Evolutionary conservation across 2,329 filamentous ascomycete genomes (phyloP).

Genomic region (Tolypocladium guangdongense): DNA sequence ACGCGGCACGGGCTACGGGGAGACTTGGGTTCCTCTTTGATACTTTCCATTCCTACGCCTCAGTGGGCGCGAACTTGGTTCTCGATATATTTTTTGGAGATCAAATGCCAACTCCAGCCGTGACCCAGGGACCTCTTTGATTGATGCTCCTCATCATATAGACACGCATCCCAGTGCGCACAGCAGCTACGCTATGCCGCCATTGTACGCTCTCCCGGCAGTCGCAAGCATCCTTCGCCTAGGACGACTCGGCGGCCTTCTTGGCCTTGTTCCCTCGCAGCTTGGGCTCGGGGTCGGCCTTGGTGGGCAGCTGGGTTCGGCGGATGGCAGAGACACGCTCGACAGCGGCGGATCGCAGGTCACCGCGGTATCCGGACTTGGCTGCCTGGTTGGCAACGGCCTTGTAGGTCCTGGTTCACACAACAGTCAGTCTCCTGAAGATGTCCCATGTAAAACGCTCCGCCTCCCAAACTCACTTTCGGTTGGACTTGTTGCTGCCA

Average conservation of each 20-base stretch:
- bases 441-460: background rate
- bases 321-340: conserved; percentile 80
- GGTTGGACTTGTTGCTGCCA: conserved; percentile 60
- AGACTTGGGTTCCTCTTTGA: background rate
- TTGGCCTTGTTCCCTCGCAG: conserved; percentile 68
- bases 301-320: conserved; percentile 66
- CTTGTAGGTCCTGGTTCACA: conserved; percentile 65
- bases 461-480: conserved; percentile 41
- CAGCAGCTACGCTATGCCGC: background rate
- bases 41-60: background rate
- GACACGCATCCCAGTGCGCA: background rate
- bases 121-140: conserved; percentile 6
- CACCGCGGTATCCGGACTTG: conserved; percentile 75
- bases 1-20: background rate
- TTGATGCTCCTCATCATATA: conserved; percentile 1
- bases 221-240: conserved; percentile 1
- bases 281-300: conserved; percentile 65
- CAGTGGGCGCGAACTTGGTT: background rate
- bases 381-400: conserved; percentile 71
- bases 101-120: conserved; percentile 11
- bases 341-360: conserved; percentile 69
- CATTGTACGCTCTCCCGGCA: background rate
- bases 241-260: conserved; percentile 46
- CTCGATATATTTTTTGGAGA: background rate
- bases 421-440: conserved; percentile 9